phyloP scores from a whole-genome alignment of 768 basidiomycete genomes.

The Rhizopogon rudus region DNA sequence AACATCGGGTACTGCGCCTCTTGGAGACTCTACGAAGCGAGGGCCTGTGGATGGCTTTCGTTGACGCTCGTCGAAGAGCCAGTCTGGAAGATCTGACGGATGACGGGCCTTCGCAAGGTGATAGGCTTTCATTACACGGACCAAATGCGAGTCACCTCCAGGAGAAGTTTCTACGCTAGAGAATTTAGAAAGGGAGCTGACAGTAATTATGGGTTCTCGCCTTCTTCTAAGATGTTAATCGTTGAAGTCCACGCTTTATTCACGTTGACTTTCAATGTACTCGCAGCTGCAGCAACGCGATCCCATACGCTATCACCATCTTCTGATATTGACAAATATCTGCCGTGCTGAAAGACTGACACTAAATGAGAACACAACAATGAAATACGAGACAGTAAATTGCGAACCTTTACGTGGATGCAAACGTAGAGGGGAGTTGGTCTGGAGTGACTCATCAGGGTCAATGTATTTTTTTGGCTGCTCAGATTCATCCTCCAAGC shows the following conservation, averaged over 20 bases:
- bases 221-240: conserved; percentile 37
- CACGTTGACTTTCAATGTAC: conserved; percentile 49
- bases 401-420: background rate
- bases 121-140: conserved; percentile 64
- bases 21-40: conserved; percentile 6
- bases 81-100: conserved; percentile 54
- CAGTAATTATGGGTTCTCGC: conserved; percentile 20
- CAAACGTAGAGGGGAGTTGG: background rate
- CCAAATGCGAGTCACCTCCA: conserved; percentile 56
- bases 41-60: conserved; percentile 26
- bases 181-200: background rate
- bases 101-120: conserved; percentile 56
- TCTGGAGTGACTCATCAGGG: background rate
- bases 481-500: conserved; percentile 35
- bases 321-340: conserved; percentile 13
- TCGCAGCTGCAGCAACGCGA: conserved; percentile 47
- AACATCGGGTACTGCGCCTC: conserved; percentile 1
- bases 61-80: conserved; percentile 61
- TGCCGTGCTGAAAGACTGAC: background rate
- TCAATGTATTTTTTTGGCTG: background rate
- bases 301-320: conserved; percentile 51
- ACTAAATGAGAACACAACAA: background rate
- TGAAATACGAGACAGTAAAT: background rate
- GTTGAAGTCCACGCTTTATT: conserved; percentile 52
- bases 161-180: conserved; percentile 38